Percentiles rank a stretch among this genome's conserved stretches.
These are phyloP conservation scores for Penicillium sp. DNA, from an alignment of 2,329 filamentous ascomycete genomes.

Conservation along the genomic window DNA sequence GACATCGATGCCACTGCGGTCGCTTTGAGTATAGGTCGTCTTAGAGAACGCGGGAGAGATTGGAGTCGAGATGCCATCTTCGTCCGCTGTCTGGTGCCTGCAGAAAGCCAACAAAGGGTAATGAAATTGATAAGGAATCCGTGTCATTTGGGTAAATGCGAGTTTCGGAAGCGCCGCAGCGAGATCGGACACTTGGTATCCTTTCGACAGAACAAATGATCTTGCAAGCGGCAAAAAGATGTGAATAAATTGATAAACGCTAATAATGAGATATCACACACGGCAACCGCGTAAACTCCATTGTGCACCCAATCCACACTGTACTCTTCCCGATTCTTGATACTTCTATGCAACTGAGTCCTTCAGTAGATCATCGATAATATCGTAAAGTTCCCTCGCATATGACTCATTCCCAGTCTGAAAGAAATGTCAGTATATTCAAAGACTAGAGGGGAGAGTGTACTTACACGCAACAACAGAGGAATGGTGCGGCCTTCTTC, in stretches of 20 bases:
- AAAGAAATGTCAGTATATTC: neutral
- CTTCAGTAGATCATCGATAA: constrained; percentile 38
- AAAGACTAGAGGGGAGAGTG: neutral
- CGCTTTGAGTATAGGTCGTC: too few species aligned
- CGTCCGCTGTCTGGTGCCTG: too few species aligned
- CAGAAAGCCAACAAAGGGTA: too few species aligned
- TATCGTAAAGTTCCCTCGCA: constrained; percentile 49
- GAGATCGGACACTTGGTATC: too few species aligned
- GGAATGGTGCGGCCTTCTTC: constrained; percentile 56
- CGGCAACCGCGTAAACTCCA: neutral
- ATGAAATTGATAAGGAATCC: too few species aligned
- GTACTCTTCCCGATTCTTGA: neutral
- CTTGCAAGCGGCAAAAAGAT: neutral
- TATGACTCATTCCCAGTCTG: constrained; percentile 47
- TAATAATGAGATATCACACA: neutral
- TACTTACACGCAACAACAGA: constrained; percentile 58
- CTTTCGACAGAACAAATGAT: too few species aligned
- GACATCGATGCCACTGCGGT: too few species aligned
- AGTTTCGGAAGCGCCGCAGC: too few species aligned
- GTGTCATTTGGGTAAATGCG: too few species aligned
- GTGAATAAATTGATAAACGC: neutral
- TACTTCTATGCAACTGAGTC: neutral
- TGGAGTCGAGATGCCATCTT: too few species aligned
- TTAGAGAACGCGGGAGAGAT: too few species aligned
- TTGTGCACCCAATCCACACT: neutral